Evolutionary conservation across 106 monocot species (phyloP), one percentile per base, ranked within the genome.

Genomic region (Amphibolis antarctica): DNA sequence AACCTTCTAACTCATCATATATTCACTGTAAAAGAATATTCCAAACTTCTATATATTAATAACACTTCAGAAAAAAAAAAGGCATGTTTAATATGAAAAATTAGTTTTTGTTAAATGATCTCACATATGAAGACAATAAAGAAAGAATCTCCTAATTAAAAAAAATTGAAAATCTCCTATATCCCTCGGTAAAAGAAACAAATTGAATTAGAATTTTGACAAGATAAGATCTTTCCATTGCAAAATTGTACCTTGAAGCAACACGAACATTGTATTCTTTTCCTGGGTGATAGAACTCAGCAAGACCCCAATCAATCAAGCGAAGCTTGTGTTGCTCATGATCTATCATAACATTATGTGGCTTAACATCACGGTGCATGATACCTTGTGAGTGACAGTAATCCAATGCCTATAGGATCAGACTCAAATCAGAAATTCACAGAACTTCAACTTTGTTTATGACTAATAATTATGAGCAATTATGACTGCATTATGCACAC

Each of bases 351-450:
- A 89, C 81, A 83, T 94, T 89, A 68, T 85, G 93, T 53, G 93
- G 93, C 70, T 89, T 94, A 62, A 94, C 88, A 81, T 93, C 93
- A 66, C 93, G 85, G 27, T 93, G 93, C 93, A 89, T 94, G 61
- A 94, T 94, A 19, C 93, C 93, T 76, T 89, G 89, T 18, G 93
- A 94, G 46, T 89, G 93, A 63, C 93, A 89, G 64, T 86, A 85
- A 24, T 94, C 89, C 59, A 94, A 68, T 24, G 93, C 89, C 93
- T 89, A 74, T 60, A 63, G 44, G 26, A 46, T 14, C 44, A 24
- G 25, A 12, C 17, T 45, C n/a, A 22, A 10, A 26, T 44, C 6
- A 63, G 19, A 63, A 44, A 63, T 27, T 28, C 4, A 12, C 26
- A 26, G 10, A 59, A 28, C 25, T 24, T 4, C 10, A 10, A 21